Base-by-base conservation (phyloP, 208 protist species). In the Novymonas esmeraldas region DNA sequence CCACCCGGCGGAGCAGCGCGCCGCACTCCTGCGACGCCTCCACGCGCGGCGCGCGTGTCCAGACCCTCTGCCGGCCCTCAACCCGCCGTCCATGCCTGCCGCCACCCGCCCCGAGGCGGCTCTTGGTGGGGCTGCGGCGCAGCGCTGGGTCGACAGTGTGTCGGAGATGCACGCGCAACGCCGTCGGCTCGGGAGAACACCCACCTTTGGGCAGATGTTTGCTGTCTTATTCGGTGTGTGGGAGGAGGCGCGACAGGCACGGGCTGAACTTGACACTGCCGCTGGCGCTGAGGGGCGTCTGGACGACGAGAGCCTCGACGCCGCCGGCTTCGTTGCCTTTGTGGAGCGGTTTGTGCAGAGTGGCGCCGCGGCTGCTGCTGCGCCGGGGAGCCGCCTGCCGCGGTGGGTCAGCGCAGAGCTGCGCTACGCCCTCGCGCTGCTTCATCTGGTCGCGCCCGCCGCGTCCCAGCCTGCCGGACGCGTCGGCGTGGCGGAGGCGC, bases 201-300 rank as follows among this genome's bases (percentile, higher is more conserved):
- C 71, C 28, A 82, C 80, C 3, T 62, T 67, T 46, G 61, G 68
- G 2, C 80, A 86, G 55, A 31, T 61, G 29, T 65, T 76, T 48
- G 70, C 80, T 6, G 39, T 80, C 29, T 46, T 86, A 20, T 73
- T 69, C 26, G 54, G 41, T 5, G 48, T 73, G 3, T 85, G 67
- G 46, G 34, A 36, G 13, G 33, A 57, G 13, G 38, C 56, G 55
- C 22, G 24, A 20, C 11, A 6, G 36, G 36, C 11, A 20, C 36
- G n/a, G n/a, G n/a, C n/a, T n/a, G n/a, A n/a, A n/a, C n/a, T n/a
- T n/a, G n/a, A n/a, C n/a, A n/a, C n/a, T n/a, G n/a, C n/a, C n/a
- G n/a, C n/a, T n/a, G n/a, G n/a, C n/a, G n/a, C n/a, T n/a, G n/a
- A n/a, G n/a, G n/a, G n/a, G n/a, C n/a, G n/a, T n/a, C n/a, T n/a